Evolutionary conservation across 2,329 filamentous ascomycete species (phyloP).

Genomic region (Ophiognomonia clavigignenti-juglandacearum): DNA sequence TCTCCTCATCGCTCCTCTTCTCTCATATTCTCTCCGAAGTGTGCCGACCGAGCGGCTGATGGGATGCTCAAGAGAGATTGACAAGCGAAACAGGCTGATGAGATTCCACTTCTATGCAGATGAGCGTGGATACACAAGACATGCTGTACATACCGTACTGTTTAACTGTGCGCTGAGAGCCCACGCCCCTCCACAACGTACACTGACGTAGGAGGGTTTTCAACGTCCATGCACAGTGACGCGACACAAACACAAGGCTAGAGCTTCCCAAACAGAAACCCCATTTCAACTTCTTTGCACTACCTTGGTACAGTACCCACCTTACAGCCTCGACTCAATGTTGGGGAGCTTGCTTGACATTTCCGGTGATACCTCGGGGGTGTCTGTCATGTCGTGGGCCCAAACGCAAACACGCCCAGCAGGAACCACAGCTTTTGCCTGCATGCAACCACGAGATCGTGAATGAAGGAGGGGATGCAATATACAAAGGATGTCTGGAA

Average conservation of each 20-base stretch:
- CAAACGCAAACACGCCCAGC: neutral
- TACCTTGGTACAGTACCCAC: no score
- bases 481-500: neutral
- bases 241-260: neutral
- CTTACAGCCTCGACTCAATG: neutral
- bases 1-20: no score
- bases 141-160: no score
- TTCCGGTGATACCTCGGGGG: neutral
- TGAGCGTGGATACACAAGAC: no score
- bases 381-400: conserved; percentile 3
- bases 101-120: no score
- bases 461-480: neutral
- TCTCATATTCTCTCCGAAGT: no score
- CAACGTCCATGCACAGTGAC: conserved; percentile 3
- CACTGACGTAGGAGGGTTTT: conserved; percentile 4
- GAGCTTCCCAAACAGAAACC: neutral
- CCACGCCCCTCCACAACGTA: no score
- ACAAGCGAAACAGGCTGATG: no score
- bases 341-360: conserved; percentile 1
- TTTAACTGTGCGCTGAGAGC: no score
- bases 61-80: no score
- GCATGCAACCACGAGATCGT: neutral
- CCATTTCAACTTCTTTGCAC: neutral
- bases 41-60: no score
- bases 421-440: neutral